Conservation (phyloP, 768 basidiomycete species). For the Dictyophora rubrovolvata region DNA sequence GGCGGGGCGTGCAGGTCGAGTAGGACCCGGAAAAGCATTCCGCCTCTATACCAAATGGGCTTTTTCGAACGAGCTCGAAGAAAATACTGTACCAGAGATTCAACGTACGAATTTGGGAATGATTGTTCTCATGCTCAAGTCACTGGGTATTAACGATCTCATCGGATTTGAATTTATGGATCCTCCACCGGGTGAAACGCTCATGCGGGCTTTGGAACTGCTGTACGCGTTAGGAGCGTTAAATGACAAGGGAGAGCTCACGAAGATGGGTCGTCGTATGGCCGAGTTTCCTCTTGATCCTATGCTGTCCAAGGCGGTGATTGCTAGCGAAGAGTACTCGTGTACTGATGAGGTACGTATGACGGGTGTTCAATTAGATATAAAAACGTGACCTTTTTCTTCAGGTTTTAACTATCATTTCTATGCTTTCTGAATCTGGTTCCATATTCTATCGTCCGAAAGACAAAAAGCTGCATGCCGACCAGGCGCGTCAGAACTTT, state of each 20-base stretch:
- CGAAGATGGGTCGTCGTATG: slow-evolving; percentile 95
- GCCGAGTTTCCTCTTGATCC: slow-evolving; percentile 99
- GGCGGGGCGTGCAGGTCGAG: slow-evolving; percentile 94
- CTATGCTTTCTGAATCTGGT: slow-evolving; percentile 93
- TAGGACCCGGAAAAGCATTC: slow-evolving; percentile 96
- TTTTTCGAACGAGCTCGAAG: slow-evolving; percentile 88
- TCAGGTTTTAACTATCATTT: slow-evolving; percentile 89
- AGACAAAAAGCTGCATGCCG: slow-evolving; percentile 95
- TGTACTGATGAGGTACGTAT: slow-evolving; percentile 87
- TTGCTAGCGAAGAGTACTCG: slow-evolving; percentile 85
- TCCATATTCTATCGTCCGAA: slow-evolving; percentile 96
- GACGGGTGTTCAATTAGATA: not conserved
- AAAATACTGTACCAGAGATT: slow-evolving; percentile 96
- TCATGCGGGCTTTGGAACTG: slow-evolving; percentile 89
- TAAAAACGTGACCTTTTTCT: not conserved
- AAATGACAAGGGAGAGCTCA: slow-evolving; percentile 92
- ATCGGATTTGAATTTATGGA: slow-evolving; percentile 99
- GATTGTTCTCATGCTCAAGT: slow-evolving; percentile 92
- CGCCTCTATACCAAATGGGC: slow-evolving; percentile 99
- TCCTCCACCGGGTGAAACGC: slow-evolving; percentile 93
- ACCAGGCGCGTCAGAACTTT: slow-evolving; percentile 96
- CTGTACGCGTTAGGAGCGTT: slow-evolving; percentile 93
- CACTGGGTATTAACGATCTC: slow-evolving; percentile 94
- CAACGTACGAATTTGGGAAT: slow-evolving; percentile 96
- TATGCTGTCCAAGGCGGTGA: slow-evolving; percentile 93